Percentiles rank a stretch among this genome's conserved stretches.
These are phyloP conservation scores for Phytophthora meadii DNA, from an alignment of 352 stramenopile genomes.

Conservation along the genomic window DNA sequence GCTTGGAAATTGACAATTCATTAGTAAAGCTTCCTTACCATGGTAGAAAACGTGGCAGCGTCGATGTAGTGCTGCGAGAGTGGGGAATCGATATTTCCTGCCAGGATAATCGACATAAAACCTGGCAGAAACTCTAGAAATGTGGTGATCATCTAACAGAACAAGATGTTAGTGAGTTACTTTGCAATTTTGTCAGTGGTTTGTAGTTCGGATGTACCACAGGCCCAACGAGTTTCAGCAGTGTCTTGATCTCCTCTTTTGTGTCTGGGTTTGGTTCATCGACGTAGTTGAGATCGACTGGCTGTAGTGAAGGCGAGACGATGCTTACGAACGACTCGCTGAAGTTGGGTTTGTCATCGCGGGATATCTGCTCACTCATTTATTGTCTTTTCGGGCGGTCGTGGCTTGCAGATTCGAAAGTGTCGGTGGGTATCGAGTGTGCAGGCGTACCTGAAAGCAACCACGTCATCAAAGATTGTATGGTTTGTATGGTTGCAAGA, in stretches of 20 bases:
- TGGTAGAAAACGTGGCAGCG: neutral
- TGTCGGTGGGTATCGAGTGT: too few relatives aligned
- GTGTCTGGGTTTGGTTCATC: too few relatives aligned
- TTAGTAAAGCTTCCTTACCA: neutral
- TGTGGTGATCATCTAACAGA: constrained; percentile 19
- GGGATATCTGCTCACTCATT: too few relatives aligned
- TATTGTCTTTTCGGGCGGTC: too few relatives aligned
- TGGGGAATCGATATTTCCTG: neutral
- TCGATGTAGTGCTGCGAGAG: neutral
- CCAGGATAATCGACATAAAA: neutral
- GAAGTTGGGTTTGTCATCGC: too few relatives aligned
- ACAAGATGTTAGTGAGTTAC: neutral
- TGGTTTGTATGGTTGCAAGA: too few relatives aligned
- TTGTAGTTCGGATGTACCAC: neutral
- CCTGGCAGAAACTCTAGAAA: neutral
- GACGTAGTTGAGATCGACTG: neutral
- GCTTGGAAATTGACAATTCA: too few relatives aligned
- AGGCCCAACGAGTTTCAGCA: neutral
- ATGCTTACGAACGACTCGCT: too few relatives aligned
- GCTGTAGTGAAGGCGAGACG: too few relatives aligned
- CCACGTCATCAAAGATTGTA: too few relatives aligned
- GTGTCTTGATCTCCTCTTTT: neutral
- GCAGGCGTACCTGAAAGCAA: too few relatives aligned
- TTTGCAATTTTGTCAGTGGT: neutral
- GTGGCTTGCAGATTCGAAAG: too few relatives aligned